Base-by-base conservation (phyloP, 805 yeast genomes). In the Debaryomyces castellii region DNA sequence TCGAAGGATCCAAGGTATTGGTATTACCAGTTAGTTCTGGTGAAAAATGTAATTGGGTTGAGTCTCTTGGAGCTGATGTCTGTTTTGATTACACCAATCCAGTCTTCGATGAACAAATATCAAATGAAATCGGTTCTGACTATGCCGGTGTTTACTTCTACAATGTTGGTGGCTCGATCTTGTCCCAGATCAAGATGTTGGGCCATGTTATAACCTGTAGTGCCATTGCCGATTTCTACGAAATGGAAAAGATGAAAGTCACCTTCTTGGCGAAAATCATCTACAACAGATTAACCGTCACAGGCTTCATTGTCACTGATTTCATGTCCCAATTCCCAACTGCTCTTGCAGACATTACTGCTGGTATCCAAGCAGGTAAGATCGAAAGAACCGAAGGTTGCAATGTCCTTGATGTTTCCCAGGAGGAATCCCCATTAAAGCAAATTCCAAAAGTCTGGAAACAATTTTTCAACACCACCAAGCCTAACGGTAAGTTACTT, bases 21-120 rank as follows among this genome's bases (percentile, higher is more conserved):
- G 83, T 36, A 74, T 82, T 51, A 80, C 87, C n/a, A 87, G 88
- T n/a, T 14, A 87, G 88, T 45, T 77, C 82, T 8, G 71, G 63
- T 5, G 82, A 71, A 27, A 84, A 84, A 59, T 67, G 77, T 46
- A 66, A 73, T 48, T 77, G 59, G 57, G 82, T 83, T 27, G 77
- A 79, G 58, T 62, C 78, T 1, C 57, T 82, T 40, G 82, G 83
- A 49, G 78, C 79, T 6, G 81, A 78, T 51, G 74, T 69, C 36
- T 63, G 74, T 45, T 70, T 81, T 40, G 82, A 82, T 60, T 83
- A 83, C 67, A 39, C 39, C 17, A 24, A 42, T n/a, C 51, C 61
- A 2, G 58, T 59, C 39, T 59, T 52, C 47, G 27, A 54, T 51
- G 39, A 54, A 37, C 54, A 68, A 40, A 53, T 69, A 41, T 46